Base-by-base conservation (phyloP, 306 rosid species). In the Corylus heterophylla region DNA sequence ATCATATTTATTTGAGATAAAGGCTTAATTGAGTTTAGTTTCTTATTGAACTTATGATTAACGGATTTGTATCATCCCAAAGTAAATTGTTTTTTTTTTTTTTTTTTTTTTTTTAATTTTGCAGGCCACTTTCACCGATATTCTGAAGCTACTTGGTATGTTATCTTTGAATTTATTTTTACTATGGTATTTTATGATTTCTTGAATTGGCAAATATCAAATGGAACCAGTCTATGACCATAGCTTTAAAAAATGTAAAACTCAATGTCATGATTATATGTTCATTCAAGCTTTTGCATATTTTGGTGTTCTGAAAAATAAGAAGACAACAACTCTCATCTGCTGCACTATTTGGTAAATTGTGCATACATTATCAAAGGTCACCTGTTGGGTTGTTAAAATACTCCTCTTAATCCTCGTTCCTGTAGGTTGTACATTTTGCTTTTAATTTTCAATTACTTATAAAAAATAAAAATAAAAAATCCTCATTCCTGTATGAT, bases 121-220 rank as follows among this genome's bases (percentile, higher is more conserved):
- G 98, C 94, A 95, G 98, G 98, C 98, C 61, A 95, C 98, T 71
- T 95, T 95, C 86, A 95, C 98, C 1, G 98, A 95, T 88, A 95
- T 95, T 84, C 92, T 95, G 88, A 92, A 90, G 89, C 88, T 79
- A 80, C 97, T 95, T 3, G 98, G 98, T 95, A 83, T 17, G 85
- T 79, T 35, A 47, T 50, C 16, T 77, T 56, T 9, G 39, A 16
- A 72, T 66, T 80, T 48, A 0, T 75, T 0, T 29, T 76, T 10
- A 16, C 20, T 47, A 18, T 39, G 5, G 27, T 29, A 56, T 66
- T 70, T 50, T 56, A 29, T 13, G 63, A 4, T 31, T 71, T 61
- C 66, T 69, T 45, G 8, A 74, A 8, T 45, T 54, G 25, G 29
- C 27, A 2, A 44, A 44, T n/a, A 11, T 11, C 12, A 35, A 51